phyloP scores from a whole-genome alignment of 2,329 filamentous ascomycete species.

The Curvularia eragrostidis region DNA sequence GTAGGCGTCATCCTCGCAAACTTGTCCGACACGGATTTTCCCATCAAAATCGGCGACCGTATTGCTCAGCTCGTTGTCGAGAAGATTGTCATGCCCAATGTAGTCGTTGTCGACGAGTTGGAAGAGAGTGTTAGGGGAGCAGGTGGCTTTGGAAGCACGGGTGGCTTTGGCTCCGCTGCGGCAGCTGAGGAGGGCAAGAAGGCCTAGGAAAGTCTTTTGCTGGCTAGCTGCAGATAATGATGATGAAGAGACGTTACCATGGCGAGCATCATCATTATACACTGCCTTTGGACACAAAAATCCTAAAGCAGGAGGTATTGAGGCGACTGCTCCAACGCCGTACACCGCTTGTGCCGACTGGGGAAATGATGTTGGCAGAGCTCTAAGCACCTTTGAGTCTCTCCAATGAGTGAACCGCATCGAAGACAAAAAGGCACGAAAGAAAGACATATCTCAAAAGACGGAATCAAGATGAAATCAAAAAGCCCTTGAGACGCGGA shows the following conservation, averaged over 20 bases:
- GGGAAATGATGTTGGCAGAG: not conserved
- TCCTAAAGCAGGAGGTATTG: not conserved
- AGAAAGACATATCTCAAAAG: not conserved
- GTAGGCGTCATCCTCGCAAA: constrained; percentile 97
- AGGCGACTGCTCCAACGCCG: not conserved
- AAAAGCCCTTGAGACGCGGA: not conserved
- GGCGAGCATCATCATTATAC: not conserved
- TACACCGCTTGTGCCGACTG: not conserved
- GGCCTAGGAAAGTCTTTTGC: not conserved
- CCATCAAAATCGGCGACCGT: constrained; percentile 82
- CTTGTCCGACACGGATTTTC: constrained; percentile 81
- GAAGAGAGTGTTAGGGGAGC: constrained; percentile 90
- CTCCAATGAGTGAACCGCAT: not conserved
- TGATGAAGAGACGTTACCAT: not conserved
- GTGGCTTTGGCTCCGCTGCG: constrained; percentile 40
- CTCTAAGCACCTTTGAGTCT: not conserved
- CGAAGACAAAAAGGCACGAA: not conserved
- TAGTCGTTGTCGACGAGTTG: constrained; percentile 85
- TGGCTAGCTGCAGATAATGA: not conserved
- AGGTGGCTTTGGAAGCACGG: constrained; percentile 63
- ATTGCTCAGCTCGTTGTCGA: constrained; percentile 94
- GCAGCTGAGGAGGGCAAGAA: not conserved
- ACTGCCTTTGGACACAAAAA: not conserved
- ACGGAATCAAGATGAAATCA: not conserved
- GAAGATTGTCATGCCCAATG: constrained; percentile 91